Evolutionary conservation across 176 grass and related monocot species (phyloP).

Genomic region (Thinopyrum elongatum): DNA sequence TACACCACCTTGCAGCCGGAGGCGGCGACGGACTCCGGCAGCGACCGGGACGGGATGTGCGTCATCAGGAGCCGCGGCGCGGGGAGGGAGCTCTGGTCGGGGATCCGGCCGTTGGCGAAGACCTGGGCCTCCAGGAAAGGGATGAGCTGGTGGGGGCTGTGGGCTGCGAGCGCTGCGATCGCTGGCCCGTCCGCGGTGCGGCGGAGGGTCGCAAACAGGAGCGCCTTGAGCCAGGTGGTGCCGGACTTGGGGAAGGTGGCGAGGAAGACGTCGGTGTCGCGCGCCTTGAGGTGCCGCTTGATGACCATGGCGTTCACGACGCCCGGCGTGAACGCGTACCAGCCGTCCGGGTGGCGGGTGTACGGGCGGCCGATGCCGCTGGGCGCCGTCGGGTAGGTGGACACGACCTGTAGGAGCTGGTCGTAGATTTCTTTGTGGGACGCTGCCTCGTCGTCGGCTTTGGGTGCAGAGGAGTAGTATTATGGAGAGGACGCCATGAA

Average conservation of each 20-base stretch:
- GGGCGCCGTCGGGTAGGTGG: not conserved
- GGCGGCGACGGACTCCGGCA: not conserved
- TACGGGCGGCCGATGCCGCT: not conserved
- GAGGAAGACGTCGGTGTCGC: conserved; percentile 1
- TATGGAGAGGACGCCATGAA: not conserved
- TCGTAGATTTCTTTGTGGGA: not conserved
- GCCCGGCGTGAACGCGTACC: not conserved
- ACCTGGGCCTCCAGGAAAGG: conserved; percentile 8
- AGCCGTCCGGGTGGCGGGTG: not conserved
- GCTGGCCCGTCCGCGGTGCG: not conserved
- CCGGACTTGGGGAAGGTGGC: not conserved
- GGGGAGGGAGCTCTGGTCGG: not conserved
- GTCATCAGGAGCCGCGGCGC: conserved; percentile 13
- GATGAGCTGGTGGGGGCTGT: not conserved
- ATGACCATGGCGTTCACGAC: not conserved
- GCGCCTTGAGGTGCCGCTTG: not conserved
- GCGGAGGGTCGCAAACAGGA: not conserved
- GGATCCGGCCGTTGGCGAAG: not conserved
- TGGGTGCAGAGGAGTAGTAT: not conserved
- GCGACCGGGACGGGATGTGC: not conserved
- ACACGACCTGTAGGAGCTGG: not conserved
- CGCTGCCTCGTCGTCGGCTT: not conserved
- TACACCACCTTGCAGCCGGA: conserved; percentile 20
- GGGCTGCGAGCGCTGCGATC: not conserved
- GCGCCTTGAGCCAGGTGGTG: not conserved